These are phyloP conservation scores for Epichloe sylvatica DNA, from an alignment of 2,329 filamentous ascomycete genomes.

Conservation along the genomic window DNA sequence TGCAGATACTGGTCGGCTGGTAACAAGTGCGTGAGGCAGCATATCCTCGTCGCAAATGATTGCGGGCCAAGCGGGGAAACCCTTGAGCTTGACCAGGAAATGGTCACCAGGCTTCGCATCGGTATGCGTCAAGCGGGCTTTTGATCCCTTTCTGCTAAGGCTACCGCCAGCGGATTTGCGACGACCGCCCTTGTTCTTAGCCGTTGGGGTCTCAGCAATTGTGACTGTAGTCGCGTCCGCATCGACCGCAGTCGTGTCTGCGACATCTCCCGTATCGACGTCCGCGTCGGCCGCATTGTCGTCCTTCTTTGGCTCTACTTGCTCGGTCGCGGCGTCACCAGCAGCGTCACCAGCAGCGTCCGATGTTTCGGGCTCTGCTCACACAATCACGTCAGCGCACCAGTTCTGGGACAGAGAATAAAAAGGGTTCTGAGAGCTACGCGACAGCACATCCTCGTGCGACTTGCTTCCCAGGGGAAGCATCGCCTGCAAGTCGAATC, in stretches of 20 bases:
- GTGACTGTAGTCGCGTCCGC: conserved; percentile 11
- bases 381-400: neutral
- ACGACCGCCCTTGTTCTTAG: conserved; percentile 41
- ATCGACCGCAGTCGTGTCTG: conserved; percentile 5
- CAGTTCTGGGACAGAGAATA: neutral
- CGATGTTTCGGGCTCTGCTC: conserved; percentile 12
- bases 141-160: conserved; percentile 73
- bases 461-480: neutral
- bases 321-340: conserved; percentile 16
- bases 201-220: conserved; percentile 16
- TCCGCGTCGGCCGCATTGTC: conserved; percentile 19
- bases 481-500: neutral
- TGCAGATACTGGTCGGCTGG: conserved; percentile 70
- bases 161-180: conserved; percentile 68
- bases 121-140: conserved; percentile 54
- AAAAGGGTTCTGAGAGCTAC: neutral
- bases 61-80: conserved; percentile 86
- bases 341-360: conserved; percentile 17
- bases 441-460: neutral
- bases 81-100: conserved; percentile 87
- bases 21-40: conserved; percentile 67
- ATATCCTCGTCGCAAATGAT: conserved; percentile 92
- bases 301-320: conserved; percentile 14
- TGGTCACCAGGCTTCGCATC: conserved; percentile 83
- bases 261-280: conserved; percentile 40